Conservation (phyloP, 495 filamentous ascomycete species). For the Apiosordaria backusii region DNA sequence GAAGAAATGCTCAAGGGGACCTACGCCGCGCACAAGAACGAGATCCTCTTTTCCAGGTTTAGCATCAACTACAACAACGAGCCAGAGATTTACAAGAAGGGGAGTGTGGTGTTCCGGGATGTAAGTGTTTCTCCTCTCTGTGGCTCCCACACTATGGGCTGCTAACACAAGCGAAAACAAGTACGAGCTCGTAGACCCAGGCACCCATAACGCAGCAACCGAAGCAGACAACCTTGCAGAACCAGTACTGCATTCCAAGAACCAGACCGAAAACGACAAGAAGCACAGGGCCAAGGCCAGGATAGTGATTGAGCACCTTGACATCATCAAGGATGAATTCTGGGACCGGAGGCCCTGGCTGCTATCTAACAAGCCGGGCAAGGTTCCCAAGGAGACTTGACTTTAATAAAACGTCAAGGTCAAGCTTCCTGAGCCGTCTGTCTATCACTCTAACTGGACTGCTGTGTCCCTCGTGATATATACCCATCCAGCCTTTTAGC, state of each 20-base stretch:
- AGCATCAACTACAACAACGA: conserved; percentile 97
- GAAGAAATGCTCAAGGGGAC: conserved; percentile 82
- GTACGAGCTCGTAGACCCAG: conserved; percentile 55
- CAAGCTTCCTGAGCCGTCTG: neutral
- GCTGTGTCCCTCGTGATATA: neutral
- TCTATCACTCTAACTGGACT: neutral
- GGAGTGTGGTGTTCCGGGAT: conserved; percentile 82
- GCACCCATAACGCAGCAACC: conserved; percentile 33
- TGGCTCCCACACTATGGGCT: neutral
- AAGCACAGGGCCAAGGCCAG: conserved; percentile 71
- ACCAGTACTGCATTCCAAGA: conserved; percentile 57
- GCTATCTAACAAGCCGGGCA: conserved; percentile 68
- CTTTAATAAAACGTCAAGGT: neutral
- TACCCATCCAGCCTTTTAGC: neutral
- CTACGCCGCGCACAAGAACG: conserved; percentile 82
- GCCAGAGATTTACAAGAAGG: conserved; percentile 86
- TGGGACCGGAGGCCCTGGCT: conserved; percentile 88
- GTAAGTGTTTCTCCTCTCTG: conserved; percentile 55
- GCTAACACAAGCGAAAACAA: conserved; percentile 14
- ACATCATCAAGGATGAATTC: conserved; percentile 92
- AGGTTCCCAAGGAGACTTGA: conserved; percentile 53
- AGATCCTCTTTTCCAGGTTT: conserved; percentile 87
- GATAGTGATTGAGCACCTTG: conserved; percentile 77
- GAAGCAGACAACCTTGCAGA: conserved; percentile 40
- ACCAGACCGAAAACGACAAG: conserved; percentile 71